These are phyloP conservation scores for Talinum fruticosum DNA, from an alignment of 148 eudicot species.

Conservation along the genomic window DNA sequence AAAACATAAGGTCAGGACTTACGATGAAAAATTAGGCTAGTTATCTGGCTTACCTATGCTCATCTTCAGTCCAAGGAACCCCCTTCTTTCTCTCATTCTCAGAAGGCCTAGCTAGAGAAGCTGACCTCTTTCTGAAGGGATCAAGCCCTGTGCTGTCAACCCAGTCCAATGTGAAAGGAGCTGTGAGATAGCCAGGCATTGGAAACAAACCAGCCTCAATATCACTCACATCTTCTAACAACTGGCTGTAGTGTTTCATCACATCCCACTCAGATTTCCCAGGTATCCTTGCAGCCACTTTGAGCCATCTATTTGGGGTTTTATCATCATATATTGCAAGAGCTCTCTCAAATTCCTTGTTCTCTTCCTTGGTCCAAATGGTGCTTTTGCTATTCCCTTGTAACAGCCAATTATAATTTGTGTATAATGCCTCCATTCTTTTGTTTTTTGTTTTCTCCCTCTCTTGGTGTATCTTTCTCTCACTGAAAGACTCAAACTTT, in stretches of 20 bases:
- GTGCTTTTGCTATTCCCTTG: slow-evolving; percentile 37
- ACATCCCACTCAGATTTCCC: slow-evolving; percentile 66
- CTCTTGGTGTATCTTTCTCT: neutral
- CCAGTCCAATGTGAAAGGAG: slow-evolving; percentile 63
- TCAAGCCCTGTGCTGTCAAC: slow-evolving; percentile 40
- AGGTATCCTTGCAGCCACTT: slow-evolving; percentile 57
- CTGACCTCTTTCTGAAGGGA: slow-evolving; percentile 34
- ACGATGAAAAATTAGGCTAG: neutral
- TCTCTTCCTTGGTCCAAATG: slow-evolving; percentile 84
- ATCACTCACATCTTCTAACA: slow-evolving; percentile 70
- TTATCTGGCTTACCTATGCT: slow-evolving; percentile 58
- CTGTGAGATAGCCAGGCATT: slow-evolving; percentile 64
- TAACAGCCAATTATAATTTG: slow-evolving; percentile 41
- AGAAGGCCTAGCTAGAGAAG: slow-evolving; percentile 33
- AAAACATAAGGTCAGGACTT: neutral
- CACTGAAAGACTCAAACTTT: neutral
- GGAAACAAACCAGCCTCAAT: slow-evolving; percentile 90
- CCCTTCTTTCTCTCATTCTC: slow-evolving; percentile 93
- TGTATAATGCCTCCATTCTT: slow-evolving; percentile 31
- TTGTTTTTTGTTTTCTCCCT: neutral
- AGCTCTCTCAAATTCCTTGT: slow-evolving; percentile 74
- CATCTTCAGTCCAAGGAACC: slow-evolving; percentile 95
- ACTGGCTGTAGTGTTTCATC: slow-evolving; percentile 51
- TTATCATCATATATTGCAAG: slow-evolving; percentile 55
- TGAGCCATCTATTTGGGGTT: slow-evolving; percentile 59